Evolutionary conservation across 2,329 filamentous ascomycete genomes (phyloP), one percentile per base, ranked within the genome.

Genomic region (Pseudogymnoascus sp.): DNA sequence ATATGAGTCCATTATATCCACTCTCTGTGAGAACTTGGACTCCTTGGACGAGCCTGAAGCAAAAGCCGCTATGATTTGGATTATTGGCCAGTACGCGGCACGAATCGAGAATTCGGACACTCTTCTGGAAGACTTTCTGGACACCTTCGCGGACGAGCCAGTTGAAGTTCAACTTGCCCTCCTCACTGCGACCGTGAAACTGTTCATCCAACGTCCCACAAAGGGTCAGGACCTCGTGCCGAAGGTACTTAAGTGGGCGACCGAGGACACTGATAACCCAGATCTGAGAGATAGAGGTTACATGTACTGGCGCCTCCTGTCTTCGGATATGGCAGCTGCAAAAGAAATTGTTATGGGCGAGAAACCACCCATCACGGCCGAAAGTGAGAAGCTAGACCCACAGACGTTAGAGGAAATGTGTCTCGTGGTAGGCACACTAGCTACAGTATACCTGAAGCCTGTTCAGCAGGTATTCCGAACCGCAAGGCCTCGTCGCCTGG

Each of bases 61-160:
- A 53, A 99, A 99, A 75, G 93, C 95, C 1, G 95, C 95, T 64
- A 96, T 99, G 87, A 95, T 99, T 50, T 99, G 95, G 95, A 95
- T 99, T 37, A 99, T 99, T 73, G 95, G 95, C 1, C 91, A 99
- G 75, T 99, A 99, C 71, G 95, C 95, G 8, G 92, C 96, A 73
- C 89, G 95, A 50, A 99, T 99, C 70, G 95, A 99, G 74, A 97
- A 99, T 75, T 95, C 91, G 14, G 95, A 97, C 70, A 90, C 89
- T 0, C 82, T 99, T 2, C 83, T 99, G 7, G 93, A 99, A 70
- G 95, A 99, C 75, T 99, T 97, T 74, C 75, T 99, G 7, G 93
- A 93, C 73, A 90, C 91, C 0, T 99, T 97, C 78, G 84, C 90
- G 28, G 95, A 99, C 70, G 95, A 99, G 76, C 89, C 93, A 0